Base-by-base conservation (phyloP, 163 green algal species). In the Chlamydomonas reinhardtii region DNA sequence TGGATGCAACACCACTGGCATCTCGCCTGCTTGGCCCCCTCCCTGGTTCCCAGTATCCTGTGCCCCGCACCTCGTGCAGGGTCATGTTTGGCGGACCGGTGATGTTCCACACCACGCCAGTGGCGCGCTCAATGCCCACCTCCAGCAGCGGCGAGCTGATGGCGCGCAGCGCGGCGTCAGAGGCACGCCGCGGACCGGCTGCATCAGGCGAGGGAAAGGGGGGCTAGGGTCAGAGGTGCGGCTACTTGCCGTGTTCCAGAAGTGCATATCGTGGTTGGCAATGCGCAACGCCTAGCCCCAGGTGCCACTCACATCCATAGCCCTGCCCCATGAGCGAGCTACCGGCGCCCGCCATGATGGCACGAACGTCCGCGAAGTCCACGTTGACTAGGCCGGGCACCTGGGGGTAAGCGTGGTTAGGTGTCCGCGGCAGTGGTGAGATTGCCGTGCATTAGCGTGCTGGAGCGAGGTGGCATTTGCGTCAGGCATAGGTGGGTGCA, bases 101-200 rank as follows among this genome's bases (percentile, higher is more conserved):
- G 92, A 99, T 98, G 95, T 99, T 99, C 95, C 95, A 99, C 43
- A 99, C 96, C 73, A 99, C 97, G 86, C 97, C 97, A 1, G 95
- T 99, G 1, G 97, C 97, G 39, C 93, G 91, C 34, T 98, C 94
- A 74, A 99, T 98, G 86, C 95, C 95, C 24, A 97, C 84, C 69
- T 99, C 97, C 78, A 99, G 92, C 72, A 99, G 93, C 52, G 97
- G 97, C 2, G 92, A 97, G 34, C 92, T 94, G 85, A 98, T 98
- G 48, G 97, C 97, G n/a, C 87, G 90, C 52, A 95, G 84, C 16
- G 97, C 97, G 52, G 97, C 97, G 54, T 98, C 92, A 3, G 91
- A 75, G 25, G 97, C 97, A 31, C 96, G 91, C 43, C 89, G 86
- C 77, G 97, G 97, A 64, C 96, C 95, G 12, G 52, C 89, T 85